Evolutionary conservation across 805 yeast genomes (phyloP).

Genomic region (Metschnikowia gelsemii): DNA sequence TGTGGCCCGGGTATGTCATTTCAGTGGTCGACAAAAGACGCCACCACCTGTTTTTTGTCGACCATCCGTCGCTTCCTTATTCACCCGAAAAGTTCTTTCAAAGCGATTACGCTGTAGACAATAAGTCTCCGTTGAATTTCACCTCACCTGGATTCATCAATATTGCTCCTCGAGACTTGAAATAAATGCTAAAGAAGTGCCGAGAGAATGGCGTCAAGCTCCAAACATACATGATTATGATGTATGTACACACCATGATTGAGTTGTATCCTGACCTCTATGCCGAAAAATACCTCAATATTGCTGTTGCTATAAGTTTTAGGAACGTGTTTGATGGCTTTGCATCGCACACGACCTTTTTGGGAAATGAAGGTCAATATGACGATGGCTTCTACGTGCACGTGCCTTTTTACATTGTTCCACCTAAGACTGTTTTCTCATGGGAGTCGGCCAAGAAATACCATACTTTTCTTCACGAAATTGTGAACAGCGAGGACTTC

Average conservation of each 20-base stretch:
- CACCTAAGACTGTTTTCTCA: slow-evolving; percentile 3
- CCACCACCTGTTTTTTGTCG: slow-evolving; percentile 6
- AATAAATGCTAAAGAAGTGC: slow-evolving; percentile 2
- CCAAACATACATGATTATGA: slow-evolving; percentile 2
- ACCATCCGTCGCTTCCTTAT: slow-evolving; percentile 1
- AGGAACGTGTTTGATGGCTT: slow-evolving; percentile 3
- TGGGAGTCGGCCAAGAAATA: slow-evolving; percentile 7
- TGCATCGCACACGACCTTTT: slow-evolving; percentile 4
- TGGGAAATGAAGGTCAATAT: background rate
- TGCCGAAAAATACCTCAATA: slow-evolving; percentile 3
- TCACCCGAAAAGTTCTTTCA: slow-evolving; percentile 4
- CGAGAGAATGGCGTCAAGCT: slow-evolving; percentile 4
- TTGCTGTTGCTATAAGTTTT: slow-evolving; percentile 6
- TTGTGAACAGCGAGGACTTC: slow-evolving; percentile 1
- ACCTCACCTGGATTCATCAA: slow-evolving; percentile 1
- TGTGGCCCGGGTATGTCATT: slow-evolving; percentile 4
- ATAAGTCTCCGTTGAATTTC: slow-evolving; percentile 6
- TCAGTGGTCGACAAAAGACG: slow-evolving; percentile 4
- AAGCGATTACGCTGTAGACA: slow-evolving; percentile 1
- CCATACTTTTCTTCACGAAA: slow-evolving; percentile 7
- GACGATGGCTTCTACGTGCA: slow-evolving; percentile 8
- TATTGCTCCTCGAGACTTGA: background rate
- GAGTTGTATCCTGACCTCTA: slow-evolving; percentile 6
- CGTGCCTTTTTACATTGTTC: slow-evolving; percentile 1
- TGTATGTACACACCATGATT: slow-evolving; percentile 5